Base-by-base conservation (phyloP, 306 rosid genomes). In the Rosa persica region DNA sequence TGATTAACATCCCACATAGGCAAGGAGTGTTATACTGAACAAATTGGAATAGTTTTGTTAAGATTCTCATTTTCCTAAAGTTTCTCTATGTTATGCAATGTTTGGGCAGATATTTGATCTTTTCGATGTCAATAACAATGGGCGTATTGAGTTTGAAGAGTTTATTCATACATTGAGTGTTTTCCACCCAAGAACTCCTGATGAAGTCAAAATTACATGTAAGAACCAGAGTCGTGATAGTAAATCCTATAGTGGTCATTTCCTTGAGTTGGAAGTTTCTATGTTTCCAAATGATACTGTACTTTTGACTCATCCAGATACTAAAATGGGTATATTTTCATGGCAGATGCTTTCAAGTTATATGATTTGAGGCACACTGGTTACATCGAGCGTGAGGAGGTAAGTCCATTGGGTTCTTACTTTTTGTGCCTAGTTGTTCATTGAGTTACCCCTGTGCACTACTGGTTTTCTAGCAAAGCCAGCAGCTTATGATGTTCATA, bases 311-410 rank as follows among this genome's bases (percentile, higher is more conserved):
- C 6, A 5, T 25, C 61, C 6, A 5, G 27, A 12, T 55, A 44
- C 79, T 62, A 76, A 62, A 47, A 9, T 8, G 72, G 5, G 38
- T 61, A 19, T 42, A 16, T 61, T 7, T 25, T 3, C 34, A 25
- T 80, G 67, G 48, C 88, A 92, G 97, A 80, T 86, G 92, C 90
- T 74, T 90, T 92, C 68, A 84, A 81, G 76, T 61, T 92, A 81
- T 89, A 79, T 70, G 97, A 87, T 60, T 79, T 92, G 48, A 51
- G 84, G 61, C 79, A 83, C 20, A 88, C 85, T 1, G 90, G 94
- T 49, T 92, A 75, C 79, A 90, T 90, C 17, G 89, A 80, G 71
- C 86, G 72, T 12, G 70, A 81, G 0, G 90, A 82, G 81, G 97
- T 90, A 48, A 64, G 9, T 64, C n/a, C 48, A n/a, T 25, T 47